Conservation (phyloP, 2,329 filamentous ascomycete genomes). For the Lasiodiplodia citricola region DNA sequence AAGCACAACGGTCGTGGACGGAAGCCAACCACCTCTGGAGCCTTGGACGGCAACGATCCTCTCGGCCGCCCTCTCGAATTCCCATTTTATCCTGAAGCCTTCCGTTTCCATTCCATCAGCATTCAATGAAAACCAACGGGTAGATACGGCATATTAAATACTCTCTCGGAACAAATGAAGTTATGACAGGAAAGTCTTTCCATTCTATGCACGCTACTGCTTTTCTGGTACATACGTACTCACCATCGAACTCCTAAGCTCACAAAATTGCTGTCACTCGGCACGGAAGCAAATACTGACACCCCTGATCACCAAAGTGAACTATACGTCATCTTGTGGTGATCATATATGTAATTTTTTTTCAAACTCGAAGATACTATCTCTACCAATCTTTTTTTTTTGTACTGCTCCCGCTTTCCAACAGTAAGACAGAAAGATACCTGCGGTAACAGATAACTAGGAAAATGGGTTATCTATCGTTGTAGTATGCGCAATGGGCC, state of each 20-base stretch:
- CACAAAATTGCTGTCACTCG: background rate
- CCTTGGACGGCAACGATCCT: background rate
- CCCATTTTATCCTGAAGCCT: background rate
- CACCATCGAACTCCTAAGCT: background rate
- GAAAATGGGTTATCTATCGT: background rate
- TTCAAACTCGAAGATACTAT: background rate
- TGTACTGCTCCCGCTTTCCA: conserved; percentile 7
- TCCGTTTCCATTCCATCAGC: background rate
- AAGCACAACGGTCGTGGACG: background rate
- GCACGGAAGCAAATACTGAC: background rate
- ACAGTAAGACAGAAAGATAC: background rate
- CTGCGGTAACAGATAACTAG: background rate
- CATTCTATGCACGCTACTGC: background rate
- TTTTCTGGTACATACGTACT: too few species aligned
- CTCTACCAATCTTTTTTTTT: conserved; percentile 14
- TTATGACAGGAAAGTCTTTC: background rate
- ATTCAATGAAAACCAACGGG: background rate
- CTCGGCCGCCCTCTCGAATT: background rate
- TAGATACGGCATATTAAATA: conserved; percentile 1
- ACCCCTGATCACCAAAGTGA: background rate
- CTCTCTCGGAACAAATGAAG: conserved; percentile 5
- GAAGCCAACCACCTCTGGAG: background rate
- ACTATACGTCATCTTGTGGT: background rate
- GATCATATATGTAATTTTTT: background rate
- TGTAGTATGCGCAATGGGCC: background rate